Percentiles rank a stretch among this genome's conserved stretches.
Evolutionary conservation across 2,329 filamentous ascomycete genomes (phyloP).

Genomic region (Fusarium sp.): DNA sequence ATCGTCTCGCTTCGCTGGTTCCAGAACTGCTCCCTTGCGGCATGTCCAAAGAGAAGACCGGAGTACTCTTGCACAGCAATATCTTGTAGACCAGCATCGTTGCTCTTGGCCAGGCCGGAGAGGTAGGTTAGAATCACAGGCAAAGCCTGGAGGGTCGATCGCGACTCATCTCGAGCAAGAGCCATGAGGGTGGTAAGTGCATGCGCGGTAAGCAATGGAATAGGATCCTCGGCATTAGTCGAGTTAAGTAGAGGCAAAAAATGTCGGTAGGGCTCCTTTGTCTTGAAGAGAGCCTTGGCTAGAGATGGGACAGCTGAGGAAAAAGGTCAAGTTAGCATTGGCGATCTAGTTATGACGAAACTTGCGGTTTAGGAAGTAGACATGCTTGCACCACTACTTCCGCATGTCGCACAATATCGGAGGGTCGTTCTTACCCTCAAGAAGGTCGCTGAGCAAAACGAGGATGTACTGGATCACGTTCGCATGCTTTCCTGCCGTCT

Average conservation of each 20-base stretch:
- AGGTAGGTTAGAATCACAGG: constrained; percentile 88
- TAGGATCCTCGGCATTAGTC: constrained; percentile 78
- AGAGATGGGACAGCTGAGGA: constrained; percentile 81
- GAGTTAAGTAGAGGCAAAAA: constrained; percentile 88
- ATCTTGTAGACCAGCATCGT: constrained; percentile 91
- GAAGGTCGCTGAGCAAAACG: constrained; percentile 86
- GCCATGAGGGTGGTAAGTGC: constrained; percentile 85
- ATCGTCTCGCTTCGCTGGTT: constrained; percentile 87
- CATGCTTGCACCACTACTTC: constrained; percentile 1
- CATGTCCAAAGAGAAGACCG: constrained; percentile 78
- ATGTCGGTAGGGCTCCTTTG: constrained; percentile 82
- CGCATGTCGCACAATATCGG: constrained; percentile 9
- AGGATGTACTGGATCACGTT: constrained; percentile 97
- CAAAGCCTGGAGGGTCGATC: constrained; percentile 79
- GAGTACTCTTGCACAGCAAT: constrained; percentile 96
- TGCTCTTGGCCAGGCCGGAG: constrained; percentile 82
- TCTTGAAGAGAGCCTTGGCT: constrained; percentile 78
- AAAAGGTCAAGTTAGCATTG: constrained; percentile 35
- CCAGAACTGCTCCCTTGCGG: constrained; percentile 88
- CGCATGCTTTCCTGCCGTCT: constrained; percentile 84
- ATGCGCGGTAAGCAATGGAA: constrained; percentile 89
- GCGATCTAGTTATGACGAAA: constrained; percentile 7
- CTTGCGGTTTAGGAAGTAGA: constrained; percentile 12
- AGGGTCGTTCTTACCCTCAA: constrained; percentile 74
- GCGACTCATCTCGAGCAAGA: constrained; percentile 70